These are phyloP conservation scores for Aspergillus sp. DNA, from an alignment of 2,329 filamentous ascomycete species.

Conservation along the genomic window DNA sequence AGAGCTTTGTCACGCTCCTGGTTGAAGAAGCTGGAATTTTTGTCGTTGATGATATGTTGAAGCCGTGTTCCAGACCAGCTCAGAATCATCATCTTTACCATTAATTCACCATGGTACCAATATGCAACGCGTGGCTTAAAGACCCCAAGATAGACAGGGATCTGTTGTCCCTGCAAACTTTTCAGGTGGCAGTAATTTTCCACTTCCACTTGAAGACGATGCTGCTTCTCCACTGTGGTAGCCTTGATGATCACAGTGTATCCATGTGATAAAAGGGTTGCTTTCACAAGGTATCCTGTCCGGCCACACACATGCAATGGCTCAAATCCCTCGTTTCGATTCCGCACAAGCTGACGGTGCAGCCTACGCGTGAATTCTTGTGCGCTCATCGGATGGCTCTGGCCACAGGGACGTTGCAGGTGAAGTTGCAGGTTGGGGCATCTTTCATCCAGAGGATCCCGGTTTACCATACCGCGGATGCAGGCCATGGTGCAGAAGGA, in stretches of 20 bases:
- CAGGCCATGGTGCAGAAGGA: conserved; percentile 17
- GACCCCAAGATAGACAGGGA: conserved; percentile 18
- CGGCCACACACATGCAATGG: conserved; percentile 17
- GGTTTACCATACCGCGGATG: conserved; percentile 13
- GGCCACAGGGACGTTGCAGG: conserved; percentile 9
- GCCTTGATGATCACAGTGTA: conserved; percentile 25
- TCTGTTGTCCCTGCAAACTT: conserved; percentile 1
- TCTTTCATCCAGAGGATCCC: conserved; percentile 12
- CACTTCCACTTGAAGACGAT: conserved; percentile 14
- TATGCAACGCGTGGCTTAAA: conserved; percentile 15
- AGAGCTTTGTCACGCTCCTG: conserved; percentile 10
- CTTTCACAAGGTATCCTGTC: conserved; percentile 21
- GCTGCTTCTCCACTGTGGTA: conserved; percentile 11
- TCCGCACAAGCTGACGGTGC: conserved; percentile 10
- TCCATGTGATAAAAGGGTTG: conserved; percentile 17
- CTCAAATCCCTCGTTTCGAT: conserved; percentile 16
- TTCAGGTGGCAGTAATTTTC: conserved; percentile 17
- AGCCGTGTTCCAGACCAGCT: conserved; percentile 9
- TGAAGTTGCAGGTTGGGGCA: conserved; percentile 27
- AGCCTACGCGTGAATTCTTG: conserved; percentile 13
- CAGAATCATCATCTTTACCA: conserved; percentile 12
- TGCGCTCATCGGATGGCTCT: conserved; percentile 21
- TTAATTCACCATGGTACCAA: conserved; percentile 18
- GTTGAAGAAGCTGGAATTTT: conserved; percentile 9
- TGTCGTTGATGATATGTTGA: conserved; percentile 10